Conservation (phyloP, 2,329 filamentous ascomycete genomes). For the Phoma sp. region DNA sequence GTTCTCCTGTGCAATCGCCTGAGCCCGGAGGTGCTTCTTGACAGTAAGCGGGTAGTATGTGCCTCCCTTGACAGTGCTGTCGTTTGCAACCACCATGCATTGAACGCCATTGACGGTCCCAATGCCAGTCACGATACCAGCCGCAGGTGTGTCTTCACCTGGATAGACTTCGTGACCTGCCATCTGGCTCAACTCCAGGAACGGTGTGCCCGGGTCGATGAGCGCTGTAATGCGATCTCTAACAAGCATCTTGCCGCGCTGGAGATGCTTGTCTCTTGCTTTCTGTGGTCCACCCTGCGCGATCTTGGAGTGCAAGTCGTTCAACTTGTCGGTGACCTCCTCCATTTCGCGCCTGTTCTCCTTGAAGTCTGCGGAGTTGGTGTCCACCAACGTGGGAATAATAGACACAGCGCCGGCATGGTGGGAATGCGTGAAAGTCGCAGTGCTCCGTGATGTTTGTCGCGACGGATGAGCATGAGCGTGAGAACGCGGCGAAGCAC, state of each 20-base stretch:
- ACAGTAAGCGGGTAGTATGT: constrained; percentile 98
- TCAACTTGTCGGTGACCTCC: constrained; percentile 72
- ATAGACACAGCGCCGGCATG: constrained; percentile 85
- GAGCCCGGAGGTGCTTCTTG: constrained; percentile 94
- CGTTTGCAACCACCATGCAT: constrained; percentile 93
- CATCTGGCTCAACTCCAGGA: constrained; percentile 91
- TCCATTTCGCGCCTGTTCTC: constrained; percentile 82
- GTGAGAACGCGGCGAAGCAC: constrained; percentile 22
- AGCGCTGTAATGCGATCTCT: constrained; percentile 86
- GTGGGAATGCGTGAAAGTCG: constrained; percentile 80
- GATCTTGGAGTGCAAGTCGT: constrained; percentile 72
- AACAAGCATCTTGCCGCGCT: constrained; percentile 91
- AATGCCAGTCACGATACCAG: constrained; percentile 90
- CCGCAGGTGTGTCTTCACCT: constrained; percentile 85
- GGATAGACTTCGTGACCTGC: constrained; percentile 86
- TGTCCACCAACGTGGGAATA: constrained; percentile 77
- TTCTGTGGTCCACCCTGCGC: constrained; percentile 80
- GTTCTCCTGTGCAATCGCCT: constrained; percentile 90
- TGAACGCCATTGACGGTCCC: constrained; percentile 88
- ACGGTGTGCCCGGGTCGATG: constrained; percentile 86
- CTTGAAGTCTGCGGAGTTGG: constrained; percentile 76
- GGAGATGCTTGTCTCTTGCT: constrained; percentile 84
- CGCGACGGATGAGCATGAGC: constrained; percentile 19
- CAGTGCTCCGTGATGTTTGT: constrained; percentile 53
- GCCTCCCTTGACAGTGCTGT: constrained; percentile 95